phyloP scores from a whole-genome alignment of 176 grass and related monocot species.

The maize (Zea mays) region DNA sequence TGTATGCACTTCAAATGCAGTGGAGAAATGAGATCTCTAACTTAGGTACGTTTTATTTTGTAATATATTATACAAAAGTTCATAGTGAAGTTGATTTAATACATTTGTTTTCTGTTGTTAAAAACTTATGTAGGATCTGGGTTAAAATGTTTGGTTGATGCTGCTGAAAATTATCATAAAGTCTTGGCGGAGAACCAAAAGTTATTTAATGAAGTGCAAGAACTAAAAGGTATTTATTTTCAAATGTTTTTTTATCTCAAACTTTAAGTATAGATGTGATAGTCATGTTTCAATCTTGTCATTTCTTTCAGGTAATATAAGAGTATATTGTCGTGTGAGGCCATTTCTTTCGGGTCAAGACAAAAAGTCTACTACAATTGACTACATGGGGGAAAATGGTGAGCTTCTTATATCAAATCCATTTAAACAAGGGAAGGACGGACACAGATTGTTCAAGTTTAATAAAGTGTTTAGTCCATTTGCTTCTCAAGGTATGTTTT shows the following conservation, averaged over 20 bases:
- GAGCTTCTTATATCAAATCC: conserved; percentile 82
- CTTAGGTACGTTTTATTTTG: conserved; percentile 53
- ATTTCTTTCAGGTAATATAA: conserved; percentile 74
- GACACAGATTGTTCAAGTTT: conserved; percentile 88
- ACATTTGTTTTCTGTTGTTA: neutral
- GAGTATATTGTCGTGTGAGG: conserved; percentile 94
- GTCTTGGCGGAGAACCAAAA: conserved; percentile 89
- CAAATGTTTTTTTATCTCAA: neutral
- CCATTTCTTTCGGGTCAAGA: conserved; percentile 92
- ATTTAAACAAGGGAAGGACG: conserved; percentile 86
- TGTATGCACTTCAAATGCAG: conserved; percentile 60
- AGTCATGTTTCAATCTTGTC: neutral
- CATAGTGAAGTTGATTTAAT: neutral
- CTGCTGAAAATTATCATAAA: conserved; percentile 86
- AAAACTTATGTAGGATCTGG: conserved; percentile 53
- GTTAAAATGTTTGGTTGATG: conserved; percentile 78
- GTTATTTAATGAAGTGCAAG: conserved; percentile 93
- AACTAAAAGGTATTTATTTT: conserved; percentile 68
- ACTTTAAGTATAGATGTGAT: neutral
- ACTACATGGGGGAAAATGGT: conserved; percentile 91
- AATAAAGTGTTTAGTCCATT: conserved; percentile 76
- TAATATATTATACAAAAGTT: conserved; percentile 22
- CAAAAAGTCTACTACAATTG: conserved; percentile 66
- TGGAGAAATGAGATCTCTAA: conserved; percentile 78
- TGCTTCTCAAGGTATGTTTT: conserved; percentile 75